Percentiles rank a stretch among this genome's conserved stretches.
phyloP scores from a whole-genome alignment of 1,284 basidiomycete genomes.

The Marasmius tenuissimus region DNA sequence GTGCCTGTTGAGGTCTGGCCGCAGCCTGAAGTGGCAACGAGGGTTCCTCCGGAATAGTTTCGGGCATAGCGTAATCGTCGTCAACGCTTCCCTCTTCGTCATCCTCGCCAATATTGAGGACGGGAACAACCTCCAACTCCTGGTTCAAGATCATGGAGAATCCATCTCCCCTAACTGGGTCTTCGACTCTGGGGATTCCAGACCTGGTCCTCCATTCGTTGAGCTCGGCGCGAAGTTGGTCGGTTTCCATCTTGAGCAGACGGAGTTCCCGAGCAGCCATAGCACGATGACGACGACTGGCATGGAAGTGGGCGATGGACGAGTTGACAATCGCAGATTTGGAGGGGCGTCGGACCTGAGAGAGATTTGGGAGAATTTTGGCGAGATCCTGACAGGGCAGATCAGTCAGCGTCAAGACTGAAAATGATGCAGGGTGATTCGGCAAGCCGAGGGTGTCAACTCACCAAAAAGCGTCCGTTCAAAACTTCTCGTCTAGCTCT shows the following conservation, averaged over 20 bases:
- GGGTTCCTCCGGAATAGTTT: background rate
- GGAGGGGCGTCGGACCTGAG: conserved; percentile 86
- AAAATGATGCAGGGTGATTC: conserved; percentile 4
- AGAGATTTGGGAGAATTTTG: conserved; percentile 84
- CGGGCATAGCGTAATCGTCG: background rate
- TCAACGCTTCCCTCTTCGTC: background rate
- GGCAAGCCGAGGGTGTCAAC: conserved; percentile 25
- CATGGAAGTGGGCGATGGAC: conserved; percentile 81
- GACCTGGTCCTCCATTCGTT: conserved; percentile 86
- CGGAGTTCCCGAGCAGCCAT: conserved; percentile 79
- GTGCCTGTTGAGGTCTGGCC: background rate
- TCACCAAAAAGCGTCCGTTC: conserved; percentile 84
- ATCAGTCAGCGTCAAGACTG: conserved; percentile 6
- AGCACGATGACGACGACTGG: conserved; percentile 77
- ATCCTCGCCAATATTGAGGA: background rate
- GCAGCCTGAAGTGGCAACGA: background rate
- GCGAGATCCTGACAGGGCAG: conserved; percentile 69
- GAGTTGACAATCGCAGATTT: conserved; percentile 96
- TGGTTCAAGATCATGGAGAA: conserved; percentile 68
- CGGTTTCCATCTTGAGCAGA: conserved; percentile 71
- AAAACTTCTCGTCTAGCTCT: conserved; percentile 88
- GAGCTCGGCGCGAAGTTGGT: conserved; percentile 79
- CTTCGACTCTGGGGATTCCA: conserved; percentile 66
- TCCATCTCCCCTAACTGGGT: conserved; percentile 65
- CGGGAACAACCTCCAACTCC: conserved; percentile 63